Evolutionary conservation across 192 early-diverging fungal genomes (phyloP), one percentile per base, ranked within the genome.

Genomic region (Chytriomyces confervae): DNA sequence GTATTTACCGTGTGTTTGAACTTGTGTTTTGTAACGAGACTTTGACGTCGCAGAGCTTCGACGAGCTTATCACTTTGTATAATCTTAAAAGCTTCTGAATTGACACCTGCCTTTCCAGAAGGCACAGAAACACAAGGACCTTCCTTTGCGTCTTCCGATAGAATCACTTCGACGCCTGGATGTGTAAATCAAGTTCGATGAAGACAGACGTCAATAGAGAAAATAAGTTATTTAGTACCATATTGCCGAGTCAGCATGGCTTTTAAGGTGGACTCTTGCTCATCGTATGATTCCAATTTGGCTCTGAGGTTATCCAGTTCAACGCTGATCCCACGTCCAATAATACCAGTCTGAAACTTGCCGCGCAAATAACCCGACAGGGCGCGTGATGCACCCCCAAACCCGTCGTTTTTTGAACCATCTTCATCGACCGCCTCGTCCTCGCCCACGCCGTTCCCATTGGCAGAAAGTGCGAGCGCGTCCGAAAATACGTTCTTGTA

Each of bases 141-240:
- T 2, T 78, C 77, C 46, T 71, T 78, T 43, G 48, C 8, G 24
- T 78, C 77, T n/a, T 78, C 66, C 8, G 20, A 16, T 45, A 78
- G 60, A n/a, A 29, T 69, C 16, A 71, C 57, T 16, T 29, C 43
- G 11, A 49, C 5, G 16, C 68, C 77, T 78, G 13, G 20, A 68
- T 48, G 51, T n/a, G 2, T 36, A 36, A 36, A 0, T 36, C 36
- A 36, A 2, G 36, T 36, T 36, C 1, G 36, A 73, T 63, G 3
- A 73, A 16, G 53, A 57, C 20, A 10, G 0, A 10, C 10, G 10
- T 10, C 51, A 57, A 10, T 10, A 57, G 10, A n/a, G 51, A 57
- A 57, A 57, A 57, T 57, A 10, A 57, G n/a, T 57, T 20, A 24
- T 43, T 47, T 43, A 2, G 6, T 47, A 61, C 47, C 73, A 27